Conservation (phyloP, 305 asterid species). For the Fraxinus platypoda region DNA sequence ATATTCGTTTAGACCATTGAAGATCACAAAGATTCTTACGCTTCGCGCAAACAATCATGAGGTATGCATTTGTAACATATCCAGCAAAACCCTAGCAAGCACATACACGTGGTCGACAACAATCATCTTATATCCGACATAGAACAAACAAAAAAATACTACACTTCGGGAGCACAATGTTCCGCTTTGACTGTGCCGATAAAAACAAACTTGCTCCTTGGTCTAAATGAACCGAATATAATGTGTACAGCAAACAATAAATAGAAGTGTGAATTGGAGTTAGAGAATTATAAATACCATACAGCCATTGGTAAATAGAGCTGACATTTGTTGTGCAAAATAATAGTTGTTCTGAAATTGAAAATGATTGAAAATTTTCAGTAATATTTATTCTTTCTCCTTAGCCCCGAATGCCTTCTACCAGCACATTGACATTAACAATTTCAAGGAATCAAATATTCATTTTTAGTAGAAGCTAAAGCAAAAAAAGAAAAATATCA, state of each 20-base stretch:
- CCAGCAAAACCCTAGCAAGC: constrained; percentile 1
- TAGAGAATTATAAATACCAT: background rate
- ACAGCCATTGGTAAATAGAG: background rate
- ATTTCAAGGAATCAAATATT: background rate
- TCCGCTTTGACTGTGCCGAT: background rate
- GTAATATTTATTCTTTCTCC: background rate
- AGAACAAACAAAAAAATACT: background rate
- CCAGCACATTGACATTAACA: background rate
- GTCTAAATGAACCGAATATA: constrained; percentile 5
- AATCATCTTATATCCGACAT: background rate
- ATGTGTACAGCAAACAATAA: background rate
- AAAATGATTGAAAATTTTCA: background rate
- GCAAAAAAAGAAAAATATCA: background rate
- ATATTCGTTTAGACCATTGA: background rate
- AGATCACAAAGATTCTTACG: background rate
- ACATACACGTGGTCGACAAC: background rate
- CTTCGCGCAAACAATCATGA: background rate
- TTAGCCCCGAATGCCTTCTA: background rate
- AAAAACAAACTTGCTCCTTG: background rate
- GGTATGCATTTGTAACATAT: background rate
- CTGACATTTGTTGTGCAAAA: background rate
- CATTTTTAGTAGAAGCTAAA: background rate
- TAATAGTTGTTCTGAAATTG: background rate
- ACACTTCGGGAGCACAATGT: background rate
- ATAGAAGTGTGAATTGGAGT: background rate